phyloP scores from a whole-genome alignment of 495 filamentous ascomycete genomes.

The Penicillium simplicissimum region DNA sequence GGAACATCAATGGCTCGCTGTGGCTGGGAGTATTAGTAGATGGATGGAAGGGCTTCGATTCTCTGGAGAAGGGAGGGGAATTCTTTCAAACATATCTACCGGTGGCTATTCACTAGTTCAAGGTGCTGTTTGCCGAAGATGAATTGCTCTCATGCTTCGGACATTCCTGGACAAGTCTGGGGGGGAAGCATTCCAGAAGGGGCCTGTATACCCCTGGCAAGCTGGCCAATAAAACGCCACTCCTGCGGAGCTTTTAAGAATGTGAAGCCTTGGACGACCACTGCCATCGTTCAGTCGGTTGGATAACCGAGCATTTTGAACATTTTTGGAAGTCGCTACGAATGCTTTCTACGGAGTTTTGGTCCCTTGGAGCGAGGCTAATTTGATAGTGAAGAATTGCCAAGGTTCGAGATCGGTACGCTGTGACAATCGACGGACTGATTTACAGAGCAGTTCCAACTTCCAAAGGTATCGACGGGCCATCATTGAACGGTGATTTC shows the following conservation, averaged over 20 bases:
- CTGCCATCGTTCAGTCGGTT: neutral
- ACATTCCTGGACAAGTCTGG: slow-evolving; percentile 6
- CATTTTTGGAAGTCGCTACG: too few relatives aligned
- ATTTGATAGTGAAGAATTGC: too few relatives aligned
- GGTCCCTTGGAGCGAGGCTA: too few relatives aligned
- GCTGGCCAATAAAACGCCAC: neutral
- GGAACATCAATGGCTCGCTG: neutral
- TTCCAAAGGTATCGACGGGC: too few relatives aligned
- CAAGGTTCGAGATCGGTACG: too few relatives aligned
- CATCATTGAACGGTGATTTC: too few relatives aligned
- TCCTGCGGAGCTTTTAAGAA: neutral
- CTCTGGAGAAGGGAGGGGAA: neutral
- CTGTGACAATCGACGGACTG: too few relatives aligned
- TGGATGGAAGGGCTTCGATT: neutral
- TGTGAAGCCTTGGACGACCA: neutral
- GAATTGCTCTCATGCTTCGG: neutral
- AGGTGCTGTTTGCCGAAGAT: neutral
- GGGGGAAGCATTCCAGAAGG: slow-evolving; percentile 4
- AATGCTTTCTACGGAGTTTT: too few relatives aligned
- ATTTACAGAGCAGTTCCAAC: too few relatives aligned
- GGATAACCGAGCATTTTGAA: neutral
- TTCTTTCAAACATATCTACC: neutral
- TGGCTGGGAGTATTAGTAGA: neutral
- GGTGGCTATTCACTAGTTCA: neutral
- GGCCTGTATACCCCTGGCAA: neutral